Evolutionary conservation across 139 green algal species (phyloP), one percentile per base, ranked within the genome.

Genomic region (Haematococcus sp.): DNA sequence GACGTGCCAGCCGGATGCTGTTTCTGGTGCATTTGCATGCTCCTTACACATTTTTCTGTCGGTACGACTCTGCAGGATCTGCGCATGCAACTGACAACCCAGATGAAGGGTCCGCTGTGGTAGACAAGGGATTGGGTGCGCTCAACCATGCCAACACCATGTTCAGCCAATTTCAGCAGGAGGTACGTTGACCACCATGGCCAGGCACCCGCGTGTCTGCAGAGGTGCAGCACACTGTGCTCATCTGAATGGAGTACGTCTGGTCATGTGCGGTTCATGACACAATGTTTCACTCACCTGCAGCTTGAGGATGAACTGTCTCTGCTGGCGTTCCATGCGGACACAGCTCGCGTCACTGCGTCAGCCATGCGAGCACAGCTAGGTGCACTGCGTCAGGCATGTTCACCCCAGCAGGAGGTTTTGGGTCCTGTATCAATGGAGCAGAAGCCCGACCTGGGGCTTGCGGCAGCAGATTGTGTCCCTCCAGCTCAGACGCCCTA

Each of bases 231-330:
- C 46, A 23, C 46, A 16, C 13, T 16, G 46, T 55, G 46, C 46
- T 16, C 46, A 55, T 55, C 46, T 23, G 13, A 13, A 55, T 23
- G 13, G 46, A n/a, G n/a, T n/a, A n/a, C n/a, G n/a, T n/a, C n/a
- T n/a, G n/a, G n/a, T n/a, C n/a, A n/a, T n/a, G n/a, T n/a, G n/a
- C n/a, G n/a, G n/a, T n/a, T n/a, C n/a, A n/a, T n/a, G n/a, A n/a
- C n/a, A 49, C 40, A 49, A 11, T 49, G 40, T 7, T 7, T 49
- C 40, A 11, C 52, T 25, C 33, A 15, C 61, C 13, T 68, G 73
- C 64, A 79, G 73, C 64, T 79, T 2, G 60, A 79, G 63, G 40
- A 33, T 1, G 73, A 68, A 4, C 64, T 79, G 22, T 54, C 35
- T 11, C 73, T 73, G 27, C 73, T 79, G 2, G 19, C 65, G 2